These are phyloP conservation scores for Phanerochaete sordida DNA, from an alignment of 768 basidiomycete genomes.

Conservation along the genomic window DNA sequence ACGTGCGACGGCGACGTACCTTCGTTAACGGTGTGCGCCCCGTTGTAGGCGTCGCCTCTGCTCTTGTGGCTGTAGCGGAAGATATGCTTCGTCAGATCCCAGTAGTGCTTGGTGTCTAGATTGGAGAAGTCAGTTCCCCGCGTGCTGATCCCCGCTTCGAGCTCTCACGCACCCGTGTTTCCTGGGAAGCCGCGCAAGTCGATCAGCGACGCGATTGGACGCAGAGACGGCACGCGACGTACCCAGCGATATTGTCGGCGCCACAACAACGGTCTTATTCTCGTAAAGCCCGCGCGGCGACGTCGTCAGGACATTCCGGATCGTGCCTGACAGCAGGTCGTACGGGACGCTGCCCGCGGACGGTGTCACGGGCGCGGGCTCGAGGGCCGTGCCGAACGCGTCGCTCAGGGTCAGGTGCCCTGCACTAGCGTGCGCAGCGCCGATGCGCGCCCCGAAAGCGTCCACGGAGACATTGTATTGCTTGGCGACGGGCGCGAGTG, in stretches of 20 bases:
- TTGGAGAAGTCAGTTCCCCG: background rate
- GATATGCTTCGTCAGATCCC: constrained; percentile 50
- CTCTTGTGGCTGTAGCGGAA: constrained; percentile 54
- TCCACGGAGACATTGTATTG: constrained; percentile 55
- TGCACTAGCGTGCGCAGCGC: constrained; percentile 39
- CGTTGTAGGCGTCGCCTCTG: constrained; percentile 22
- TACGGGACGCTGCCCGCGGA: constrained; percentile 28
- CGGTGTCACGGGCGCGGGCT: constrained; percentile 68
- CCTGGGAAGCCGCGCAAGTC: constrained; percentile 5
- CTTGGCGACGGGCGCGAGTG: constrained; percentile 39
- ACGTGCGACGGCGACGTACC: constrained; percentile 34
- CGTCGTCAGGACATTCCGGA: constrained; percentile 20
- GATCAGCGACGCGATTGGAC: background rate
- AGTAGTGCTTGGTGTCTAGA: constrained; percentile 44
- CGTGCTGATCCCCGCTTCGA: background rate
- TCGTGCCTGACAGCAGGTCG: constrained; percentile 32
- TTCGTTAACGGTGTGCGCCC: constrained; percentile 74
- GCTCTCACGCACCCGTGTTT: constrained; percentile 21
- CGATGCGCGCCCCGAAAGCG: constrained; percentile 46
- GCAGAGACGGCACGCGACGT: background rate
- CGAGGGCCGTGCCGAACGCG: constrained; percentile 46
- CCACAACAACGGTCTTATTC: constrained; percentile 19
- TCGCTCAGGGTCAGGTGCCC: constrained; percentile 50
- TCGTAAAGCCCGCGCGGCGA: constrained; percentile 15
- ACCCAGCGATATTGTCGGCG: constrained; percentile 17